Conservation (phyloP, 2,329 filamentous ascomycete genomes). For the Aschersonia sp. region DNA sequence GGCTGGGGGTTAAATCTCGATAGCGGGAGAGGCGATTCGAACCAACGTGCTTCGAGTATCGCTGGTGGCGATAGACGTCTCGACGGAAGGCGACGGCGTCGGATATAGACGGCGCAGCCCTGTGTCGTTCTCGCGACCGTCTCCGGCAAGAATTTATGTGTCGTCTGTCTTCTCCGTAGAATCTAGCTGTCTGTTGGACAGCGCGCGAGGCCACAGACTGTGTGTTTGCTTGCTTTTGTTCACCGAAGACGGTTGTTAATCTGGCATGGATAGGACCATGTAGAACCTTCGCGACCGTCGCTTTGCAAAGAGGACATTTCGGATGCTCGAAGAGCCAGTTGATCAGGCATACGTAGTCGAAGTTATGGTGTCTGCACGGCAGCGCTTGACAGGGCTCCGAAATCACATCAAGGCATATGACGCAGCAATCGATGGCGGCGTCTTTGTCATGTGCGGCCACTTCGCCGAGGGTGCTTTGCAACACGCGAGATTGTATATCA, state of each 20-base stretch:
- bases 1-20: conserved; percentile 52
- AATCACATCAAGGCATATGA: conserved; percentile 73
- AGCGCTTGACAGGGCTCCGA: conserved; percentile 55
- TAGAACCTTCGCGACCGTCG: conserved; percentile 40
- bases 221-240: conserved; percentile 16
- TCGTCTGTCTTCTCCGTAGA: not conserved
- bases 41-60: conserved; percentile 72
- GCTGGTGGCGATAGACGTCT: conserved; percentile 54
- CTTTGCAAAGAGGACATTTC: conserved; percentile 67
- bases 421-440: conserved; percentile 39
- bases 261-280: conserved; percentile 42
- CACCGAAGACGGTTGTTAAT: conserved; percentile 33
- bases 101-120: not conserved
- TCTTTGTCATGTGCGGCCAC: conserved; percentile 15
- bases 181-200: not conserved
- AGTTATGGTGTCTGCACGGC: conserved; percentile 68
- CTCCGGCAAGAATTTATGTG: not conserved
- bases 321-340: conserved; percentile 66
- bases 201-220: not conserved
- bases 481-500: conserved; percentile 25
- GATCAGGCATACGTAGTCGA: conserved; percentile 73
- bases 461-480: conserved; percentile 30
- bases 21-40: conserved; percentile 67
- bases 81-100: conserved; percentile 36
- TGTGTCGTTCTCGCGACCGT: conserved; percentile 2